These are phyloP conservation scores for Brassica carinata DNA, from an alignment of 345 rosid species.

Conservation along the genomic window DNA sequence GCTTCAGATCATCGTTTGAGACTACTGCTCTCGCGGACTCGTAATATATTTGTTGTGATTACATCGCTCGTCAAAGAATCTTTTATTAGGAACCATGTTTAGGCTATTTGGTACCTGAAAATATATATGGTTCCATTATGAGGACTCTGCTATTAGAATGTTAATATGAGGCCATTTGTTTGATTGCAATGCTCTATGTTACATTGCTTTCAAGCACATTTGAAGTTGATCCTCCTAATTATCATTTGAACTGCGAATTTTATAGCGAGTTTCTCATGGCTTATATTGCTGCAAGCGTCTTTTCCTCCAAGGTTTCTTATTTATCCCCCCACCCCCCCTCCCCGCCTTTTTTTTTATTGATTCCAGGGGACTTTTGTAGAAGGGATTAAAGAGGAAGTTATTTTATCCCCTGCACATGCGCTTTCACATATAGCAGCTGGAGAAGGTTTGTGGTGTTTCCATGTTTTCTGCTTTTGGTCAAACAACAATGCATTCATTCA, in stretches of 20 bases:
- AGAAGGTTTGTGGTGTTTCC: constrained; percentile 64
- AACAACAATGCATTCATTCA: too few relatives aligned
- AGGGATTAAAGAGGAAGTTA: constrained; percentile 98
- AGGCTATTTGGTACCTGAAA: too few relatives aligned
- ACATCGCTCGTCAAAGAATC: too few relatives aligned
- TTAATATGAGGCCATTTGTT: neutral
- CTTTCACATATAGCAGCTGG: constrained; percentile 98
- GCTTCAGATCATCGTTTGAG: constrained; percentile 9
- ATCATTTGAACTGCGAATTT: neutral
- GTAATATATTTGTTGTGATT: too few relatives aligned
- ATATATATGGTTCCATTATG: too few relatives aligned
- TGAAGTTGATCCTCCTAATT: constrained; percentile 13
- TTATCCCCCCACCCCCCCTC: too few relatives aligned
- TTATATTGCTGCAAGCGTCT: constrained; percentile 17
- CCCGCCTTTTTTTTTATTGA: constrained; percentile 1
- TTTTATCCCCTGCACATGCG: constrained; percentile 95
- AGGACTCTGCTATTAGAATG: neutral
- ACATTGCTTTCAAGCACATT: constrained; percentile 13
- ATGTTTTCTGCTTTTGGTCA: constrained; percentile 16
- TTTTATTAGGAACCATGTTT: too few relatives aligned
- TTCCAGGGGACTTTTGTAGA: constrained; percentile 94
- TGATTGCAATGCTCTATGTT: neutral
- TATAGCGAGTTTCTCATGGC: neutral
- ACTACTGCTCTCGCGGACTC: too few relatives aligned
- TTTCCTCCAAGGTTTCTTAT: neutral